Evolutionary conservation across 2,329 filamentous ascomycete genomes (phyloP).

Genomic region (Ilyonectria mors-panacis): DNA sequence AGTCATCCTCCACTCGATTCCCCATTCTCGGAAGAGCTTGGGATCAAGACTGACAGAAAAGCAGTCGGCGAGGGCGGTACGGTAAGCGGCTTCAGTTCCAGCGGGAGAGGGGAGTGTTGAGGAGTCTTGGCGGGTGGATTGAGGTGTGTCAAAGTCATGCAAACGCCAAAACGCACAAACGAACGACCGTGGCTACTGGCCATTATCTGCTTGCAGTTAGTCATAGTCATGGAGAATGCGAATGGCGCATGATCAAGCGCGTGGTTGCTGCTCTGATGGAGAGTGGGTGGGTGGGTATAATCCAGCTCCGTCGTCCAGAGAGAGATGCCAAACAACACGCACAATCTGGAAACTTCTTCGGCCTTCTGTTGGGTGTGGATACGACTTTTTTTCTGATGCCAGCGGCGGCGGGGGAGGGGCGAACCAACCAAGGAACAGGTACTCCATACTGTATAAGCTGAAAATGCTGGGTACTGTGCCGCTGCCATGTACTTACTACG

Average conservation of each 20-base stretch:
- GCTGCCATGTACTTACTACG: not conserved
- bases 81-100: no score
- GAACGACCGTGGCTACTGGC: not conserved
- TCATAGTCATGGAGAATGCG: conserved; percentile 38
- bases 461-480: not conserved
- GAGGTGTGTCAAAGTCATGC: conserved; percentile 49
- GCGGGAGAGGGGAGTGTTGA: not conserved
- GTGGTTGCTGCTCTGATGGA: not conserved
- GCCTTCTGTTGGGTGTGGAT: conserved; percentile 32
- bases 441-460: not conserved
- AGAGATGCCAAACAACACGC: not conserved
- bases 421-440: conserved; percentile 1
- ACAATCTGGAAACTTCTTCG: conserved; percentile 41
- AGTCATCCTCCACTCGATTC: not conserved
- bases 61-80: not conserved
- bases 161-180: conserved; percentile 32
- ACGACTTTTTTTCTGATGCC: not conserved
- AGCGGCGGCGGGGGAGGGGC: conserved; percentile 30
- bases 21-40: not conserved
- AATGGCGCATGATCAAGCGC: conserved; percentile 1
- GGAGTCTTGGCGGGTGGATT: conserved; percentile 37
- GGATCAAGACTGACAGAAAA: not conserved
- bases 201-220: conserved; percentile 34
- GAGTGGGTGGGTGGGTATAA: not conserved
- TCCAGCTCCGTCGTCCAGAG: not conserved